These are phyloP conservation scores for Naegleria lovaniensis DNA, from an alignment of 208 protist genomes.

Conservation along the genomic window DNA sequence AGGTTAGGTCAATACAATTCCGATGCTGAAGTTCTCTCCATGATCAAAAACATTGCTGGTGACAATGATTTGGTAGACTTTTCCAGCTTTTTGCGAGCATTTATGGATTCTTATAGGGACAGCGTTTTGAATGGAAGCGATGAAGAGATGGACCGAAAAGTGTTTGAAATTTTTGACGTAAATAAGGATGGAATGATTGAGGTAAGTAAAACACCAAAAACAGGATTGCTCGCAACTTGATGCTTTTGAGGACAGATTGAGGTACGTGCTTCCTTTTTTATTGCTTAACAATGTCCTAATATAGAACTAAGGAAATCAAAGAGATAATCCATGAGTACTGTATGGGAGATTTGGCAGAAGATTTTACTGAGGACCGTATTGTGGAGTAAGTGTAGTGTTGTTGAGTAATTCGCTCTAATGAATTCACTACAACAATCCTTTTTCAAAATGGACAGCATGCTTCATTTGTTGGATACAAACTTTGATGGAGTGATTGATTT, in stretches of 20 bases:
- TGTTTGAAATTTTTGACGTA: not conserved
- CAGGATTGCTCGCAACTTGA: no score
- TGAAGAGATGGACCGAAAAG: not conserved
- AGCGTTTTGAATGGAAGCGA: not conserved
- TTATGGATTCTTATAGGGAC: not conserved
- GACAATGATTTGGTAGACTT: not conserved
- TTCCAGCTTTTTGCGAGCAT: not conserved
- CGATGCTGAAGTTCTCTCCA: not conserved
- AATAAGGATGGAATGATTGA: not conserved
- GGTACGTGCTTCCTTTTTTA: not conserved
- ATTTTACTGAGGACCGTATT: not conserved
- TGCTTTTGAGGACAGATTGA: not conserved
- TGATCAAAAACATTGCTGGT: not conserved
- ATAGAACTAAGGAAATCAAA: not conserved
- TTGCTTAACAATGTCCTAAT: no score
- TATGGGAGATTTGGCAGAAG: not conserved
- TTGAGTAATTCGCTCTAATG: not conserved
- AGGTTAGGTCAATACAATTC: not conserved
- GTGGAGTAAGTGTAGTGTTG: not conserved
- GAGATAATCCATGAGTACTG: constrained; percentile 2
- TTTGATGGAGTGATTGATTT: not conserved
- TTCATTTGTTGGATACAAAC: not conserved
- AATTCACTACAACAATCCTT: not conserved
- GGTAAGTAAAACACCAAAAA: not conserved
- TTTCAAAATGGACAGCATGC: not conserved